These are phyloP conservation scores for Dysphania ambrosioides DNA, from an alignment of 148 eudicot genomes.

Conservation along the genomic window DNA sequence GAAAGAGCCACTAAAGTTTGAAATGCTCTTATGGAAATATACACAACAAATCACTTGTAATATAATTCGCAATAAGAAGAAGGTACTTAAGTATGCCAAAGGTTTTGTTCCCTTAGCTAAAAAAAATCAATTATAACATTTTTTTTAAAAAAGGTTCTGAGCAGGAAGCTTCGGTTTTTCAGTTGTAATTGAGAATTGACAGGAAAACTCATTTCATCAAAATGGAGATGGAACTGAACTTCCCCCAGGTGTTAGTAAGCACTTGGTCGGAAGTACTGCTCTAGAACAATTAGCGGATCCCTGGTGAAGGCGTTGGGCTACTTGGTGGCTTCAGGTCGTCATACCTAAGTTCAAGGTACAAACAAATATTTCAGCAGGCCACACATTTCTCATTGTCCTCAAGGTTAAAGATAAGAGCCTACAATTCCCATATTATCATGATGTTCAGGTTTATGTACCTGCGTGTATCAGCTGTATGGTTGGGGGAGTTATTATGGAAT, in stretches of 20 bases:
- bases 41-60: background rate
- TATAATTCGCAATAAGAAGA: background rate
- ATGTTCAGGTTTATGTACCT: background rate
- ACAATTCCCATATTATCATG: background rate
- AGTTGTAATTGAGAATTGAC: background rate
- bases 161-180: background rate
- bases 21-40: background rate
- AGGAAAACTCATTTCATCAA: background rate
- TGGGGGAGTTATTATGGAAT: background rate
- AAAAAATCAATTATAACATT: too few species aligned
- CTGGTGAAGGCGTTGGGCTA: constrained; percentile 49
- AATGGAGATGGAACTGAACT: background rate
- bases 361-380: constrained; percentile 8
- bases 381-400: background rate
- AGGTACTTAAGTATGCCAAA: background rate
- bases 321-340: constrained; percentile 75
- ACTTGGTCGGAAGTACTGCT: constrained; percentile 3
- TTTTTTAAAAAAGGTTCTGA: background rate
- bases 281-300: constrained; percentile 6
- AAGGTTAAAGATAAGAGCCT: background rate
- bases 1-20: background rate
- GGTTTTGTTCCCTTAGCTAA: too few species aligned
- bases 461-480: background rate
- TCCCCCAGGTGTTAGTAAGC: background rate
- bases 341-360: constrained; percentile 39